Conservation (phyloP, 2,329 filamentous ascomycete species). For the Fusarium subtropicale region DNA sequence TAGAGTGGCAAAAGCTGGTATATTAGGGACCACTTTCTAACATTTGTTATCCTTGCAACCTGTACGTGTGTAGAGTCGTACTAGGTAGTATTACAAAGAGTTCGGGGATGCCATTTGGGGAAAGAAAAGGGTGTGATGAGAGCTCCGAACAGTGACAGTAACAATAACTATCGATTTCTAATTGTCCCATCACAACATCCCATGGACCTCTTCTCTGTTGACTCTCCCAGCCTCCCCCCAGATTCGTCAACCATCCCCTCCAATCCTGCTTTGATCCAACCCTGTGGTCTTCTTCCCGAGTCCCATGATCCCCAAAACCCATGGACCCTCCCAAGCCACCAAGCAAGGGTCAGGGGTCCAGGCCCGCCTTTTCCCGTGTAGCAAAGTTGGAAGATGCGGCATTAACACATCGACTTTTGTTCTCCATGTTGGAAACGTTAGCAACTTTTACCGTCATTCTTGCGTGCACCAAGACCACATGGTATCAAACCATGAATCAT, state of each 20-base stretch:
- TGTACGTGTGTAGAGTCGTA: slow-evolving; percentile 23
- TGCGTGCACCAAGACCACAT: slow-evolving; percentile 15
- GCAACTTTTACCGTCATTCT: slow-evolving; percentile 16
- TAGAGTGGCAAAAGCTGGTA: too few species aligned
- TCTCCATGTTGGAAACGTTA: not conserved
- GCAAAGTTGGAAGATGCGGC: slow-evolving; percentile 4
- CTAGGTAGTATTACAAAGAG: slow-evolving; percentile 2
- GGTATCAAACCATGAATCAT: slow-evolving; percentile 32
- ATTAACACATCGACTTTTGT: slow-evolving; percentile 15
- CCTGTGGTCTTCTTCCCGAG: slow-evolving; percentile 20
- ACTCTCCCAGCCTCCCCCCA: slow-evolving; percentile 23
- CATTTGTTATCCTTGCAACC: too few species aligned
- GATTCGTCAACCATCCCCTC: slow-evolving; percentile 9
- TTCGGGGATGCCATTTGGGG: slow-evolving; percentile 10
- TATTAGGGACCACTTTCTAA: too few species aligned
- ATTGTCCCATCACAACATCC: slow-evolving; percentile 20
- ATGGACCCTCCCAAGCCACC: slow-evolving; percentile 22
- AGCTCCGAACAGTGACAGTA: not conserved
- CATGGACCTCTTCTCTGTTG: slow-evolving; percentile 7
- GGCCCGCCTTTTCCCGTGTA: slow-evolving; percentile 4
- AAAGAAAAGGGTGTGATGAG: slow-evolving; percentile 33
- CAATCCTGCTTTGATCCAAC: slow-evolving; percentile 34
- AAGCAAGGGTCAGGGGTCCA: slow-evolving; percentile 10
- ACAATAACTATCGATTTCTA: slow-evolving; percentile 15
- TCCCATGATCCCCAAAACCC: slow-evolving; percentile 32